A percentile compares a stretch with the other conserved stretches of the same genome.
phyloP scores from a whole-genome alignment of 2,329 filamentous ascomycete species.

The Akanthomyces dipterigenus region DNA sequence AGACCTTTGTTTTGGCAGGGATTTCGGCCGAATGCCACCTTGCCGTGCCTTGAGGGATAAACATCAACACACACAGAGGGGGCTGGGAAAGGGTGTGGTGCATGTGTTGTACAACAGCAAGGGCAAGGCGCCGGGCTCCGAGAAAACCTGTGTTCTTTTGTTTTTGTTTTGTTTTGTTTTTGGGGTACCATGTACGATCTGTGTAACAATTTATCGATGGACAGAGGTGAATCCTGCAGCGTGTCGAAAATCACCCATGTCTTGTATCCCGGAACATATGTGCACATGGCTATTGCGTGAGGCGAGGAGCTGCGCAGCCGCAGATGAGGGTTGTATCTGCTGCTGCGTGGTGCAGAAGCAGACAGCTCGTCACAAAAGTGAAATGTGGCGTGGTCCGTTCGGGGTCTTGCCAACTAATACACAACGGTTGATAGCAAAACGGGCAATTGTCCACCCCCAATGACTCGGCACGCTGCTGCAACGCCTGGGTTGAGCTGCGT shows the following conservation, averaged over 20 bases:
- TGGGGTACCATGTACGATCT: neutral
- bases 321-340: neutral
- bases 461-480: too few relatives aligned
- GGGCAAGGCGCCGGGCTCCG: neutral
- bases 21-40: neutral
- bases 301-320: neutral
- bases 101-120: slow-evolving; percentile 1
- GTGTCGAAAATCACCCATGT: neutral
- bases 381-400: too few relatives aligned
- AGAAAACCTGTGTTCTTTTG: too few relatives aligned
- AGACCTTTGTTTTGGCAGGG: neutral
- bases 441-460: too few relatives aligned
- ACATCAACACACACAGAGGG: too few relatives aligned
- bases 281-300: neutral
- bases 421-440: too few relatives aligned
- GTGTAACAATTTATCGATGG: neutral
- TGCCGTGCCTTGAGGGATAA: too few relatives aligned
- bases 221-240: neutral
- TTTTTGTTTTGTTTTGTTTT: too few relatives aligned
- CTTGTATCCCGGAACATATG: neutral
- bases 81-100: neutral
- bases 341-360: neutral
- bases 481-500: too few relatives aligned
- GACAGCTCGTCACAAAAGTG: too few relatives aligned
- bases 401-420: too few relatives aligned